Evolutionary conservation across 176 grass and related monocot species (phyloP).

Genomic region (Typha latifolia): DNA sequence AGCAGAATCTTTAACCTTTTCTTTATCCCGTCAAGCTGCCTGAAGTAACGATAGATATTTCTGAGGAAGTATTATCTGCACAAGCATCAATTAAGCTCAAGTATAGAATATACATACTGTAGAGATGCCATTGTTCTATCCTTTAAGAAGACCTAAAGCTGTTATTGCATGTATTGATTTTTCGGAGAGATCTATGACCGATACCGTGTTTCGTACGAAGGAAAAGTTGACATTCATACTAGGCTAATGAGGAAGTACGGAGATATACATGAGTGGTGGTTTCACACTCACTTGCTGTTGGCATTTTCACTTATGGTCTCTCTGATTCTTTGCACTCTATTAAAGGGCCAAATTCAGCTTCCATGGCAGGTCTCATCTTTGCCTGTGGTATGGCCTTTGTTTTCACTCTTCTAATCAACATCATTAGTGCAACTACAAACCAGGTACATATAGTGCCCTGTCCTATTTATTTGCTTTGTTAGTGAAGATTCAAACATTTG

Average conservation of each 20-base stretch:
- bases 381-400: conserved; percentile 61
- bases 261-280: conserved; percentile 90
- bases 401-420: conserved; percentile 74
- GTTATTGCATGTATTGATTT: not conserved
- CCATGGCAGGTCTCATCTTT: conserved; percentile 87
- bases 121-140: too few species aligned
- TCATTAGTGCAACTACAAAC: too few species aligned
- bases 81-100: too few species aligned
- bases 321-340: conserved; percentile 58
- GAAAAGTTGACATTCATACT: conserved; percentile 73
- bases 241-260: conserved; percentile 72
- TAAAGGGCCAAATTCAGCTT: conserved; percentile 73
- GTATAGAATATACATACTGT: too few species aligned
- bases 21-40: too few species aligned
- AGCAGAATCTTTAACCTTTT: too few species aligned
- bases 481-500: too few species aligned
- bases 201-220: conserved; percentile 41
- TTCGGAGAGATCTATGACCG: conserved; percentile 65
- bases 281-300: conserved; percentile 43
- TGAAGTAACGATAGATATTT: too few species aligned
- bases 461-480: too few species aligned
- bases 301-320: conserved; percentile 19
- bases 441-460: conserved; percentile 21
- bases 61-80: too few species aligned
- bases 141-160: too few species aligned